A percentile compares a stretch with the other conserved stretches of the same genome.
Conservation (phyloP, 2,329 filamentous ascomycete species). For the Penicillium sp. region DNA sequence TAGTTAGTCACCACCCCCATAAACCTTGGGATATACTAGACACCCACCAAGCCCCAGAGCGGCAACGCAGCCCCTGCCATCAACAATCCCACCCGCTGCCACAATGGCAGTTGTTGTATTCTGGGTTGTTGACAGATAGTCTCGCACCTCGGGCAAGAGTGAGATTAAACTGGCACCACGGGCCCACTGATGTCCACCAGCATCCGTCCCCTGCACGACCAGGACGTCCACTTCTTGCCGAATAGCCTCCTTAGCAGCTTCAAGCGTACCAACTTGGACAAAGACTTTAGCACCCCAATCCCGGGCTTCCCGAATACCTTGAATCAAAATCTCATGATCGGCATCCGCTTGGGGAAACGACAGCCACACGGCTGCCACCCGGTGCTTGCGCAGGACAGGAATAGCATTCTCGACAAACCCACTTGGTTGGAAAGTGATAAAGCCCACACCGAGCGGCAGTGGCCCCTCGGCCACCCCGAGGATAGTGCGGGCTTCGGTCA, state of each 20-base stretch:
- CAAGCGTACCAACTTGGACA: conserved; percentile 64
- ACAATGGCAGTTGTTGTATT: conserved; percentile 47
- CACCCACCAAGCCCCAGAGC: conserved; percentile 55
- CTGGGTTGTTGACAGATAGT: conserved; percentile 39
- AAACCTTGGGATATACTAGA: background rate
- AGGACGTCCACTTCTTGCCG: conserved; percentile 58
- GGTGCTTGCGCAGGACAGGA: conserved; percentile 55
- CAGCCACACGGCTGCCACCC: conserved; percentile 65
- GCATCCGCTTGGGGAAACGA: conserved; percentile 58
- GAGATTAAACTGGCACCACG: conserved; percentile 57
- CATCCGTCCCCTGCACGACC: conserved; percentile 65
- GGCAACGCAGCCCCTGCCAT: conserved; percentile 59
- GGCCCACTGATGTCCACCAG: conserved; percentile 64
- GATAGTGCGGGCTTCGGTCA: conserved; percentile 11
- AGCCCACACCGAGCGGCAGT: conserved; percentile 62
- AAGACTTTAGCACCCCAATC: conserved; percentile 51
- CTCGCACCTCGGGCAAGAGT: conserved; percentile 60
- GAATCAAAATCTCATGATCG: conserved; percentile 37
- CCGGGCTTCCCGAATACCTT: conserved; percentile 28
- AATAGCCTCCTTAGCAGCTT: conserved; percentile 54
- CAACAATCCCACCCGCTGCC: conserved; percentile 63
- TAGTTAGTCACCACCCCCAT: conserved; percentile 33
- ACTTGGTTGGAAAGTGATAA: conserved; percentile 56
- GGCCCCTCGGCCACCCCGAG: conserved; percentile 10
- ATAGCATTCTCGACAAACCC: conserved; percentile 38